Base-by-base conservation (phyloP, 1,284 basidiomycete genomes). In the Apiotrichum porosum region DNA sequence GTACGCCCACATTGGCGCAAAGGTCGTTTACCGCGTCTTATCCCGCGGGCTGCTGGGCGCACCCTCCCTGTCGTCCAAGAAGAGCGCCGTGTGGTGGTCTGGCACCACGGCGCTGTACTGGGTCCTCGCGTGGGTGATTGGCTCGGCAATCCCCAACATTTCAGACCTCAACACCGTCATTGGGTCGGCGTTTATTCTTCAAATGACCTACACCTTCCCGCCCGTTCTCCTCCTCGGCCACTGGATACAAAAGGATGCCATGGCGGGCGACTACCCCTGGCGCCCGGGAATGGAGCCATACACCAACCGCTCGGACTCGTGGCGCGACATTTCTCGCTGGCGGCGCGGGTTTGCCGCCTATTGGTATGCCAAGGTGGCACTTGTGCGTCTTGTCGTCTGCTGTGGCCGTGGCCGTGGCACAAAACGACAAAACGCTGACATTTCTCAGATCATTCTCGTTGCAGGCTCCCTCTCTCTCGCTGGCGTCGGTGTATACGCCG, bases 101-200 rank as follows among this genome's bases (percentile, higher is more conserved):
- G 14, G 31, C 22, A 37, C 41, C 8, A 21, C 21, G 5, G 17
- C 62, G 38, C 23, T 68, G 13, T 72, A 60, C 55, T 71, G 66
- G 67, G 54, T 49, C 0, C 15, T 63, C 6, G 82, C 83, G 1
- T 84, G 80, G 61, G 57, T 82, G 37, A 74, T 85, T 44, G 82
- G 76, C 14, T 79, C 80, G 15, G 79, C 82, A 3, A 78, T 84
- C 41, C 82, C 82, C 0, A 78, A 81, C 60, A 73, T 84, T 23
- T 75, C 75, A 47, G 76, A 77, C 2, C 74, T 83, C 21, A 75
- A 77, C 3, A 74, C 78, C 6, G 64, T 83, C 18, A 71, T 83
- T 34, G 79, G 78, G 1, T 79, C 47, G 10, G 34, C 19, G 3
- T 24, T 19, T 22, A 19, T 37, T 1, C 14, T 48, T 9, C 47